Conservation (phyloP, 1,139 yeast species). For the Trichomonascaceae sp. region DNA sequence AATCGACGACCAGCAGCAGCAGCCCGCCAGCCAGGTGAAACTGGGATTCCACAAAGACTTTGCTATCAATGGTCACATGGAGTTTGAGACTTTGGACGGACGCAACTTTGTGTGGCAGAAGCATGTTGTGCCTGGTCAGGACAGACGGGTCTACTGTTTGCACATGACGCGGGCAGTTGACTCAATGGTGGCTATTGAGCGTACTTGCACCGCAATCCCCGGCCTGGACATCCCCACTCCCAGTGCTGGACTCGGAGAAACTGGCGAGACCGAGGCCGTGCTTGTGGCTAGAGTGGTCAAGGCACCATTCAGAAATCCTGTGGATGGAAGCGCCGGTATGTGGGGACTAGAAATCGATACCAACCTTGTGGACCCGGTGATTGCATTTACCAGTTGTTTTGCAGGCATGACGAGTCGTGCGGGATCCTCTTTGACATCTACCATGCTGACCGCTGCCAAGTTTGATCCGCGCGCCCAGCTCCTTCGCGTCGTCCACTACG, state of each 20-base stretch:
- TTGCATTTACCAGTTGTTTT: slow-evolving; percentile 15
- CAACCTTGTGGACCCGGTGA: slow-evolving; percentile 11
- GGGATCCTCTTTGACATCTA: neutral
- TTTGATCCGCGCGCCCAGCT: neutral
- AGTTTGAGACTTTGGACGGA: slow-evolving; percentile 3
- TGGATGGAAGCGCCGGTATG: slow-evolving; percentile 9
- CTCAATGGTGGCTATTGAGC: neutral
- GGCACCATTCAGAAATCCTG: slow-evolving; percentile 9
- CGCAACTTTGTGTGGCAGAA: neutral
- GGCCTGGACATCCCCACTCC: neutral
- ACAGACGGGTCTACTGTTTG: neutral
- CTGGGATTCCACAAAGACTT: slow-evolving; percentile 4
- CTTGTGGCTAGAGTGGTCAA: slow-evolving; percentile 12
- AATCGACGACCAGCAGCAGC: neutral
- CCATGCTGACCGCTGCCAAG: neutral
- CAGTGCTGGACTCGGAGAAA: neutral
- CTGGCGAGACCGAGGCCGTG: neutral
- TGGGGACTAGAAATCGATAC: slow-evolving; percentile 17
- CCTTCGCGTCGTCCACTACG: too few species aligned
- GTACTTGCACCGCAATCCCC: neutral
- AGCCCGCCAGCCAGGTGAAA: slow-evolving; percentile 1
- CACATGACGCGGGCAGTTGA: neutral
- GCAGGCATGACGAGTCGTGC: slow-evolving; percentile 6
- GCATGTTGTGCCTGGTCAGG: neutral
- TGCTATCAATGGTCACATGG: slow-evolving; percentile 1